Base-by-base conservation (phyloP, 352 stramenopile genomes). In the Pythium rhizo-oryzae region DNA sequence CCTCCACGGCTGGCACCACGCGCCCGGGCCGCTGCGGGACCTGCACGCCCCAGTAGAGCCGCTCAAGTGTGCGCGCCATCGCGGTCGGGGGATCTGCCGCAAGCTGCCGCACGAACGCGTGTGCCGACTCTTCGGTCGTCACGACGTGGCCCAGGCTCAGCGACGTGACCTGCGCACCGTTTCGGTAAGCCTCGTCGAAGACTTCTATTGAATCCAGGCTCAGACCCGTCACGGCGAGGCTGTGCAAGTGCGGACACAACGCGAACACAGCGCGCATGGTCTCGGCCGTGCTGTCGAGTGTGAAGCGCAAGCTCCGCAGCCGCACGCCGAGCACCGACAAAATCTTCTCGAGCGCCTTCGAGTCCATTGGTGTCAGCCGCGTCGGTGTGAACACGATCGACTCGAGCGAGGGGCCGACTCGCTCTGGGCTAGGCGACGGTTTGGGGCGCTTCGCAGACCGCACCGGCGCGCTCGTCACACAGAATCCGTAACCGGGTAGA, bases 151-250 rank as follows among this genome's bases (percentile, higher is more conserved):
- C 43, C 18, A 64, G 12, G 23, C 47, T 46, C 13, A 64, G 57
- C 24, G 57, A 64, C n/a, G 57, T 64, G 8, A 64, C 4, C 28
- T 46, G 25, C 11, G 24, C 43, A 25, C 46, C 57, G 13, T 54
- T 2, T 9, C 12, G 9, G 30, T 56, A 64, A 7, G 35, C 57
- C 6, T 55, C 11, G 6, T 53, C 11, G 15, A 63, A 28, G 2
- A 43, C 41, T 1, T 44, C 57, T 43, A 64, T 56, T 18, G 57
- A 64, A 4, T 24, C 6, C 2, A 64, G 24, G 1, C 1, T 39
- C 21, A 43, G 11, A 4, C 18, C 43, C 43, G 19, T 54, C 28
- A 55, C 23, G 18, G 57, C 28, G 19, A 64, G 57, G n/a, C 44
- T 64, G 18, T 41, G 28, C 6, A 55, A 18, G 7, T 55, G 15